Evolutionary conservation across 1,139 yeast genomes (phyloP).

Genomic region (Magnusiomyces suaveolens): DNA sequence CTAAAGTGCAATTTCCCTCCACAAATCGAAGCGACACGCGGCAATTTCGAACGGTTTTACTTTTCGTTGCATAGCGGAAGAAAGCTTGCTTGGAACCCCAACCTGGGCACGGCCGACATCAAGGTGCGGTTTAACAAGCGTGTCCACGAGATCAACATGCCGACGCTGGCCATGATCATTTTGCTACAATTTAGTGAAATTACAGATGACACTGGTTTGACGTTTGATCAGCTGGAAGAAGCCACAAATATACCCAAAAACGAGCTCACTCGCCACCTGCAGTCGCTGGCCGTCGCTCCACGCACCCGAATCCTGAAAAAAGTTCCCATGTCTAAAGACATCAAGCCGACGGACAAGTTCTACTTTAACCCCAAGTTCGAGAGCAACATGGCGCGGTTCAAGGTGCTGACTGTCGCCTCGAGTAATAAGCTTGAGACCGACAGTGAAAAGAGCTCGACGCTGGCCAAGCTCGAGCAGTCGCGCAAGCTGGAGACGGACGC

Average conservation of each 20-base stretch:
- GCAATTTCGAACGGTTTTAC: slow-evolving; percentile 43
- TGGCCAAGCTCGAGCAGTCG: slow-evolving; percentile 37
- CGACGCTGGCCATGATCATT: slow-evolving; percentile 71
- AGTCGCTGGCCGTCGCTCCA: slow-evolving; percentile 80
- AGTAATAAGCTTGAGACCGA: slow-evolving; percentile 34
- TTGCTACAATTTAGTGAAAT: slow-evolving; percentile 60
- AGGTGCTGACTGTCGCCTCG: slow-evolving; percentile 62
- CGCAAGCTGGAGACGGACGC: slow-evolving; percentile 68
- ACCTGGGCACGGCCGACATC: slow-evolving; percentile 68
- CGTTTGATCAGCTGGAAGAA: slow-evolving; percentile 53
- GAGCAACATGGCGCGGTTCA: slow-evolving; percentile 61
- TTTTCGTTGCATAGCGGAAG: slow-evolving; percentile 62
- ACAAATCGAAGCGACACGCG: slow-evolving; percentile 36
- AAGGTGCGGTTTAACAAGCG: slow-evolving; percentile 41
- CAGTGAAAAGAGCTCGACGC: slow-evolving; percentile 36
- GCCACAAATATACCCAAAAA: slow-evolving; percentile 62
- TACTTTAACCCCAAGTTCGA: slow-evolving; percentile 61
- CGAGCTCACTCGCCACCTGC: slow-evolving; percentile 68
- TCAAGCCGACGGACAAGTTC: slow-evolving; percentile 55
- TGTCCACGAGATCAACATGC: slow-evolving; percentile 71
- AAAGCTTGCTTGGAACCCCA: slow-evolving; percentile 72
- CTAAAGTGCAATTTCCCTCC: slow-evolving; percentile 48
- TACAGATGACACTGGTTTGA: slow-evolving; percentile 42
- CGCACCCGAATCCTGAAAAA: slow-evolving; percentile 63
- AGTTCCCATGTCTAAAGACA: slow-evolving; percentile 62